Base-by-base conservation (phyloP, 2,329 filamentous ascomycete species). In the Diplodia mutila region DNA sequence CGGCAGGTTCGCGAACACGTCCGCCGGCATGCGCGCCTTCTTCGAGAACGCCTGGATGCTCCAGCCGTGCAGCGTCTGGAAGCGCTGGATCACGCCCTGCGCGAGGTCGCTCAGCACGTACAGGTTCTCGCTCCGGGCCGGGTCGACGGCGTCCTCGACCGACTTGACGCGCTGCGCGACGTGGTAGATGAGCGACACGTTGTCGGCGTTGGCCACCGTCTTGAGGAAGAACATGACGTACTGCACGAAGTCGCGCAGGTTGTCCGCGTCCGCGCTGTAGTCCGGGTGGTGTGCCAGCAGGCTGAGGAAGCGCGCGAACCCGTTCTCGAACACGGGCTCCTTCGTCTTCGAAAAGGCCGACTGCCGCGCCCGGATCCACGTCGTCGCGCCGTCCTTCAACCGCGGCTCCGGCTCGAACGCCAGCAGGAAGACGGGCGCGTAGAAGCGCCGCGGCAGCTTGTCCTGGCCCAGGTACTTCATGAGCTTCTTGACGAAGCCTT, bases 231-330 rank as follows among this genome's bases (percentile, higher is more conserved):
- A 97, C 51, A 97, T 78, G 68, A 99, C 89, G 77, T 98, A 99
- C 72, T 89, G 89, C 6, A 92, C 89, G 77, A 97, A 94, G 75
- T 97, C 92, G 53, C 89, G 84, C 59, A 97, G 81, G 57, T 93
- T 90, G 16, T 88, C 85, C 2, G 88, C 80, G 6, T 79, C 76
- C 3, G 69, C 73, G 34, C 86, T 88, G 72, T 94, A 97, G 77
- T 99, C 95, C 1, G 94, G 94, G 77, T 99, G 95, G 76, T 98
- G 94, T 5, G 94, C 94, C 52, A 99, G 85, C 52, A 99, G 82
- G 59, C 93, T 95, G 64, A 99, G 84, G 39, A 98, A 85, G 9
- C 95, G 89, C 29, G 91, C 89, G 76, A 98, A 91, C 14, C 90
- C 86, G 25, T 89, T 87, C 79, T 98, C 94, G 82, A 99, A 87